Base-by-base conservation (phyloP, 345 rosid species). In the Balakata baccata region DNA sequence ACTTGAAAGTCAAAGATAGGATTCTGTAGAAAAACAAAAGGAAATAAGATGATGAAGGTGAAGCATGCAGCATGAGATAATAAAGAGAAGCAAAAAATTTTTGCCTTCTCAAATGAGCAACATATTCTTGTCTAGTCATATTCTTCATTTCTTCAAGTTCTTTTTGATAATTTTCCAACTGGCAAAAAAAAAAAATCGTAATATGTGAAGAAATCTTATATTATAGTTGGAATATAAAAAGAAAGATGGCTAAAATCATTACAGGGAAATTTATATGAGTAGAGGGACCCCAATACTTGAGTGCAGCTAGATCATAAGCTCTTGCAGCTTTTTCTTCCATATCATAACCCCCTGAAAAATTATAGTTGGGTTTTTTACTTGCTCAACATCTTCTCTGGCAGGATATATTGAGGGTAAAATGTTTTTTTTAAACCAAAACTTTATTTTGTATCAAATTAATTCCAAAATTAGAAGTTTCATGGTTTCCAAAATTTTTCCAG, bases 251-350 rank as follows among this genome's bases (percentile, higher is more conserved):
- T 12, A 12, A 61, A 70, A 72, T 77, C 63, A 67, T 81, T 90
- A 94, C 97, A 14, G 97, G 81, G 84, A 89, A 94, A 81, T 94
- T 92, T 67, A 88, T 89, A 77, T 90, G 97, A 60, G 98, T 89
- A 25, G 95, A 84, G 76, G 95, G 94, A 71, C 98, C 98, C 98
- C 98, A 92, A 80, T 94, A 94, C 91, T 94, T 94, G 85, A 94
- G 89, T 74, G 98, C 98, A 80, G 98, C 98, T 66, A 87, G 86
- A 86, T 92, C 98, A 82, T 94, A 94, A 45, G 98, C 91, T 82
- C 97, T 86, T 72, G 97, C 98, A 81, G 98, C 98, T 85, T 90
- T 92, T 84, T 92, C 98, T 85, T 94, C 98, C 95, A 89, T 86
- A 78, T 94, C 98, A 85, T 94, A 94, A 78, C 98, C 98, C 69